Conservation (phyloP, 495 filamentous ascomycete genomes). For the Neurospora discreta region DNA sequence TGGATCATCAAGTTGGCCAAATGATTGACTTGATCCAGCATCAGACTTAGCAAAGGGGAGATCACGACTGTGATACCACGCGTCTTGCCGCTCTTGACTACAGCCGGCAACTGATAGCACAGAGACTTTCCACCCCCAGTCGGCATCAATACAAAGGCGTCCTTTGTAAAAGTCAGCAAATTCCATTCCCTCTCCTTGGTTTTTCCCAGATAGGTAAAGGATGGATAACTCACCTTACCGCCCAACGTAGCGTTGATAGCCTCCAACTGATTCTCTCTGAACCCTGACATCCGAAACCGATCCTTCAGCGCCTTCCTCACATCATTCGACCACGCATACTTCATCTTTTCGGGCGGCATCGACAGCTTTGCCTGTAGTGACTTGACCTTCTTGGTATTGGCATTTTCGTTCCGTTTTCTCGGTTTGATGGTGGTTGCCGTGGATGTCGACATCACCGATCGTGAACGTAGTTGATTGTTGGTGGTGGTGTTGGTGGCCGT, state of each 20-base stretch:
- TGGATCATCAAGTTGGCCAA: slow-evolving; percentile 61
- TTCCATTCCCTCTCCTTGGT: not conserved
- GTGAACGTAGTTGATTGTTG: slow-evolving; percentile 7
- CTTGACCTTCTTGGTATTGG: slow-evolving; percentile 15
- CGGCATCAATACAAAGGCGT: slow-evolving; percentile 86
- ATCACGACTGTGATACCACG: slow-evolving; percentile 84
- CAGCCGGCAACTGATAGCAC: slow-evolving; percentile 93
- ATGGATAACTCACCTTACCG: slow-evolving; percentile 38
- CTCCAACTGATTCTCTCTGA: slow-evolving; percentile 85
- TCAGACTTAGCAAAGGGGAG: slow-evolving; percentile 87
- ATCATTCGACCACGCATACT: slow-evolving; percentile 71
- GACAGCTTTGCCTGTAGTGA: slow-evolving; percentile 11
- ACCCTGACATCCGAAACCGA: slow-evolving; percentile 72
- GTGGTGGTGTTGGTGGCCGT: not conserved
- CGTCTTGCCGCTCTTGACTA: slow-evolving; percentile 71
- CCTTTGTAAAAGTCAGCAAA: too few relatives aligned
- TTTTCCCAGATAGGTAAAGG: not conserved
- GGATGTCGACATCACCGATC: slow-evolving; percentile 26
- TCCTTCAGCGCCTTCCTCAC: slow-evolving; percentile 67
- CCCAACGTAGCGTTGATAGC: slow-evolving; percentile 86
- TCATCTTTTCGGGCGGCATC: slow-evolving; percentile 30
- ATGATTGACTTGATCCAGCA: slow-evolving; percentile 90
- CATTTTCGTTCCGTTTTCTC: slow-evolving; percentile 3
- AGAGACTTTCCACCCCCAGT: slow-evolving; percentile 95
- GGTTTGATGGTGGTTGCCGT: slow-evolving; percentile 21